Evolutionary conservation across 1,139 yeast species (phyloP).

Genomic region (Suhomyces choctaworum): DNA sequence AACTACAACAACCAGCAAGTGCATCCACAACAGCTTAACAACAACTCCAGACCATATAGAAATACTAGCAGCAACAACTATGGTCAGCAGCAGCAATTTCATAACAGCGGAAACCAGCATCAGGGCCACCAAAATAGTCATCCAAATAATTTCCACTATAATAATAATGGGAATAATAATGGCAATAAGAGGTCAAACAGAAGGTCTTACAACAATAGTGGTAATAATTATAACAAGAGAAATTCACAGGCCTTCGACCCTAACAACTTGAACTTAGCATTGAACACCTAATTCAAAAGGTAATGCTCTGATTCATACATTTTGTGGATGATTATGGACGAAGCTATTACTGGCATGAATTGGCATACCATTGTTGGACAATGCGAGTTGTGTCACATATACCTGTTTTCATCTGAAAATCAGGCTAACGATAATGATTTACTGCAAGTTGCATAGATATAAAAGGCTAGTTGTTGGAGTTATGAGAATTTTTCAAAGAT

Average conservation of each 20-base stretch:
- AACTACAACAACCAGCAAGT: slow-evolving; percentile 11
- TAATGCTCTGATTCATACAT: no score
- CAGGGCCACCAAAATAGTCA: slow-evolving; percentile 15
- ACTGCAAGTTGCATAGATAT: no score
- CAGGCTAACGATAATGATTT: slow-evolving; percentile 12
- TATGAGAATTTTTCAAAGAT: no score
- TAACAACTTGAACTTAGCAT: slow-evolving; percentile 16
- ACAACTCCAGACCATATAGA: slow-evolving; percentile 8
- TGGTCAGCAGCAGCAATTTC: slow-evolving; percentile 15
- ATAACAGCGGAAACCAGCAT: slow-evolving; percentile 9
- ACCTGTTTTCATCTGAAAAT: no score
- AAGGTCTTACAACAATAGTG: slow-evolving; percentile 8
- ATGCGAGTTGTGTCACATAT: no score
- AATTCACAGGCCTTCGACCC: slow-evolving; percentile 20
- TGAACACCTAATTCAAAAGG: slow-evolving; percentile 14
- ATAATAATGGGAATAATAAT: slow-evolving; percentile 8
- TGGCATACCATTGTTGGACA: no score
- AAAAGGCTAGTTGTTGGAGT: no score
- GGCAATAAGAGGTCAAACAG: slow-evolving; percentile 11
- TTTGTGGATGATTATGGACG: no score
- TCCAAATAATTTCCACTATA: slow-evolving; percentile 12
- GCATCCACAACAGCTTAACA: slow-evolving; percentile 10
- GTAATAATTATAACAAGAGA: slow-evolving; percentile 16
- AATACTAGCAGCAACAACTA: slow-evolving; percentile 16
- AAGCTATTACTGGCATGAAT: no score